Conservation (phyloP, 225 moss, liverwort and hornwort species). For the Sphagnum tenellum region DNA sequence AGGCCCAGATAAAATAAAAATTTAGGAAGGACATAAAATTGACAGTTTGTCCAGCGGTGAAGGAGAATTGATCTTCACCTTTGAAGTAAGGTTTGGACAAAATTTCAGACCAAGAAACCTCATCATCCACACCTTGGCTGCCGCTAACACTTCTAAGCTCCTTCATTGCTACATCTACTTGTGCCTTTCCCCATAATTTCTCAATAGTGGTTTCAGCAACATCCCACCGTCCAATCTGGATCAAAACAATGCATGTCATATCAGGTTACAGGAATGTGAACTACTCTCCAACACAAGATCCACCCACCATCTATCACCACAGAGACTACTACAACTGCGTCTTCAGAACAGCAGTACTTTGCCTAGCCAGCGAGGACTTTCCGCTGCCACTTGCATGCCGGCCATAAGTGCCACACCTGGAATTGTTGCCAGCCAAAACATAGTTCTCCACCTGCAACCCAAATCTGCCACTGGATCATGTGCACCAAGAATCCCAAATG, state of each 20-base stretch:
- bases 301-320: neutral
- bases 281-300: neutral
- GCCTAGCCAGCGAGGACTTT: conserved; percentile 97
- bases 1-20: too few relatives aligned
- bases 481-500: neutral
- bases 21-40: too few relatives aligned
- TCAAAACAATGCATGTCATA: neutral
- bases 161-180: conserved; percentile 62
- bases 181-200: conserved; percentile 68
- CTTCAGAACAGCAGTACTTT: conserved; percentile 34
- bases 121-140: conserved; percentile 40
- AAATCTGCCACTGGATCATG: neutral
- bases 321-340: neutral
- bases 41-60: too few relatives aligned
- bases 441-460: conserved; percentile 85
- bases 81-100: conserved; percentile 64
- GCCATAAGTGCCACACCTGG: conserved; percentile 65
- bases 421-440: conserved; percentile 84
- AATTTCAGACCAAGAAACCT: conserved; percentile 82
- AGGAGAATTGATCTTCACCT: conserved; percentile 22
- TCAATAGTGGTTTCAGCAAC: conserved; percentile 55
- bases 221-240: conserved; percentile 75
- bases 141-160: conserved; percentile 63
- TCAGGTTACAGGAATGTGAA: neutral
- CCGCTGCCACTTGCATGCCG: conserved; percentile 79